These are phyloP conservation scores for Chaetoceros tenuissimus DNA, from an alignment of 108 stramenopile genomes.

Conservation along the genomic window DNA sequence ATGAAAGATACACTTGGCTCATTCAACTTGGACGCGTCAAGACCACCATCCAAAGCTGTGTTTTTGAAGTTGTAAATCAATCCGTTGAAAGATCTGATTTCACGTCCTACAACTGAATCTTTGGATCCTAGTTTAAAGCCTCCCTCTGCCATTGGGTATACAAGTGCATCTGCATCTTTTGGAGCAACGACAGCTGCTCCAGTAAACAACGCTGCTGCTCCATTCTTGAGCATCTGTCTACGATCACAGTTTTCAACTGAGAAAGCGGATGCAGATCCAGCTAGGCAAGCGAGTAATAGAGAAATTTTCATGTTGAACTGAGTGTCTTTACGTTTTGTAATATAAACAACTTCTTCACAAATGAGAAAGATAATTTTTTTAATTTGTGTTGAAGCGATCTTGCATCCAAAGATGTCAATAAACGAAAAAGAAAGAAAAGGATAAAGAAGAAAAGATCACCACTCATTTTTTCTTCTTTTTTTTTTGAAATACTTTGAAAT, in stretches of 20 bases:
- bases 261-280: background rate
- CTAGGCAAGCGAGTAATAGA: background rate
- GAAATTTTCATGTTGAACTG: background rate
- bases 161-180: background rate
- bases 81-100: slow-evolving; percentile 29
- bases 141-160: background rate
- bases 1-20: slow-evolving; percentile 33
- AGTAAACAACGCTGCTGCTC: background rate
- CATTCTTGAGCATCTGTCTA: background rate
- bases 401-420: too few species aligned
- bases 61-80: slow-evolving; percentile 11
- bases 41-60: slow-evolving; percentile 10
- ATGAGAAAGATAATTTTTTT: too few species aligned
- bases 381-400: too few species aligned
- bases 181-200: background rate
- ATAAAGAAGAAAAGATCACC: too few species aligned
- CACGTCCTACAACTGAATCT: slow-evolving; percentile 18
- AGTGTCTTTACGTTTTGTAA: too few species aligned
- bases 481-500: too few species aligned
- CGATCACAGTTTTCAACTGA: background rate
- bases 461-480: too few species aligned
- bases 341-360: too few species aligned
- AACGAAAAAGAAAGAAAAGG: too few species aligned
- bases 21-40: slow-evolving; percentile 22
- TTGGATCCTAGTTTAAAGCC: slow-evolving; percentile 18